Base-by-base conservation (phyloP, 176 grass and related monocot genomes). In the Zoysia pacifica region DNA sequence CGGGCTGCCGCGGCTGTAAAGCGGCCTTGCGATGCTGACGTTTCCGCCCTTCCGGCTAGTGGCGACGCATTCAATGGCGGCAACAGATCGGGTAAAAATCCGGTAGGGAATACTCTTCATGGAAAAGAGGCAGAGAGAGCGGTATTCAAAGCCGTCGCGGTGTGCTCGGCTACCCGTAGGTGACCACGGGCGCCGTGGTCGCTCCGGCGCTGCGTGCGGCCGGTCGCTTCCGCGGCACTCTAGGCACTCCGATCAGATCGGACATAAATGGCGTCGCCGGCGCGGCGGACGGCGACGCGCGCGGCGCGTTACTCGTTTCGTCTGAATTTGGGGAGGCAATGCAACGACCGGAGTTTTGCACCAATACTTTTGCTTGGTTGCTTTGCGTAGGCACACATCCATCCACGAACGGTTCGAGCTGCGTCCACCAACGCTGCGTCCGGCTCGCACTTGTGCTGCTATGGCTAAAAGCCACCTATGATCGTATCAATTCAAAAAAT, bases 61-160 rank as follows among this genome's bases (percentile, higher is more conserved):
- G 82, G 73, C 64, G 9, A 77, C 54, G 18, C 68, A 88, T 88
- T 91, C 0, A 82, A 88, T 88, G 82, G 40, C 8, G 65, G n/a
- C n/a, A 48, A 69, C 7, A 8, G 74, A 74, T 75, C 9, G 58
- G 58, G 58, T 1, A 61, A 48, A 84, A 82, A 84, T 77, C 64
- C 52, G 64, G 69, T 28, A 28, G 28, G 28, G 28, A 28, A 28
- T 28, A 28, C 28, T 28, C 28, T 67, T 6, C 45, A 45, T 1
- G 45, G 9, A 65, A 66, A 50, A 51, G 45, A 65, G 28, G 28
- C 65, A 43, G 48, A 11, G 11, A 37, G 0, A 40, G 63, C 59
- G 11, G 59, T 62, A 62, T 40, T 79, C 72, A 75, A 64, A 63
- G 53, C 60, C 60, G 63, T 44, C 49, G 51, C 50, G 37, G 51